Evolutionary conservation across 192 early-diverging fungal species (phyloP).

Genomic region (Linnemannia hyalina): DNA sequence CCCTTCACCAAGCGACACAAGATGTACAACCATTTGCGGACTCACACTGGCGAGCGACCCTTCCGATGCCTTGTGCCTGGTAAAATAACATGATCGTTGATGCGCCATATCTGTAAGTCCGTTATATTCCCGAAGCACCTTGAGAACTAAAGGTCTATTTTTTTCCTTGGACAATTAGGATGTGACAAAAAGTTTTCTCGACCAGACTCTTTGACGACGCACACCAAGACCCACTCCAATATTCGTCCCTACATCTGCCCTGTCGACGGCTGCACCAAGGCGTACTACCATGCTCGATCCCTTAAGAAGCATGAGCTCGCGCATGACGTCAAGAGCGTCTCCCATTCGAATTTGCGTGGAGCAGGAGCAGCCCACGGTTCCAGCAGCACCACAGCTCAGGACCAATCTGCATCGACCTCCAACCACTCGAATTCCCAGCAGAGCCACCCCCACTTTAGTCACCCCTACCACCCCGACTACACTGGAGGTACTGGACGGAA

Average conservation of each 20-base stretch:
- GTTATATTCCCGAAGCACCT: background rate
- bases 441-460: constrained; percentile 30
- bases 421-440: background rate
- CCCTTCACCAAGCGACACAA: constrained; percentile 81
- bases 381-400: background rate
- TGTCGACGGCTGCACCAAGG: constrained; percentile 66
- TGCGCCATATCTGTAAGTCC: background rate
- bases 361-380: constrained; percentile 26
- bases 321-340: constrained; percentile 50
- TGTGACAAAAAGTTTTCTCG: constrained; percentile 64
- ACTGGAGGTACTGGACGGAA: constrained; percentile 32
- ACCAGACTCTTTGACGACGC: constrained; percentile 62
- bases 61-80: constrained; percentile 72
- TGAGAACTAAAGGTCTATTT: background rate
- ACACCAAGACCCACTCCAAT: constrained; percentile 72
- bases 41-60: constrained; percentile 82
- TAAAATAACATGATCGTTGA: background rate
- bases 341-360: constrained; percentile 22
- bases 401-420: constrained; percentile 7
- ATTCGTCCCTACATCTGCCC: constrained; percentile 67
- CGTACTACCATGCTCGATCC: constrained; percentile 74
- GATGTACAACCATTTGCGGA: constrained; percentile 78
- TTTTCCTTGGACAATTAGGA: constrained; percentile 27
- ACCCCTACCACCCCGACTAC: constrained; percentile 40
- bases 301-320: constrained; percentile 72